These are phyloP conservation scores for Corchorus olitorius DNA, from an alignment of 345 rosid genomes.

Conservation along the genomic window DNA sequence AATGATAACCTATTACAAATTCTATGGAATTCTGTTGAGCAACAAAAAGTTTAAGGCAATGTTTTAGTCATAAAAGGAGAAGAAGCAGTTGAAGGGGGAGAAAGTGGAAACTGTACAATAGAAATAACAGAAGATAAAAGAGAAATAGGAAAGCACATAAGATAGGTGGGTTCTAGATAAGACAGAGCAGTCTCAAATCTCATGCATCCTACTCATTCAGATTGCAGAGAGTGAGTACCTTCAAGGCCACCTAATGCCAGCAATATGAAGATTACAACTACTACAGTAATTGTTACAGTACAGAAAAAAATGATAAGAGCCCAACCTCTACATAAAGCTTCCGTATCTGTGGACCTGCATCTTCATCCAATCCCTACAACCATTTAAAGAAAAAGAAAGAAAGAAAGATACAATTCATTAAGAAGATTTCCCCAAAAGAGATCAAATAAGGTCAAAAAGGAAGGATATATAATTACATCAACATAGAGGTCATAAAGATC, in stretches of 20 bases:
- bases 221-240: background rate
- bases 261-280: background rate
- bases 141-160: background rate
- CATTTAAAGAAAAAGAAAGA: conserved; percentile 18
- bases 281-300: background rate
- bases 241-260: background rate
- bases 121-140: background rate
- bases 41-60: conserved; percentile 6
- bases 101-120: conserved; percentile 24
- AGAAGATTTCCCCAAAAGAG: background rate
- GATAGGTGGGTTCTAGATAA: background rate
- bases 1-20: background rate
- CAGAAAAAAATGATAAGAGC: conserved; percentile 13
- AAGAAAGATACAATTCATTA: conserved; percentile 19
- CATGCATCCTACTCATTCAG: background rate
- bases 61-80: conserved; percentile 36
- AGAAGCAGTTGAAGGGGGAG: conserved; percentile 30
- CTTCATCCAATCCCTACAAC: conserved; percentile 85
- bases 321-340: conserved; percentile 81
- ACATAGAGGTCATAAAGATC: conserved; percentile 91
- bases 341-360: conserved; percentile 80
- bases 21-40: background rate
- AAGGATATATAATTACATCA: conserved; percentile 54
- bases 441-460: conserved; percentile 11
- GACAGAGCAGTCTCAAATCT: no score